Conservation (phyloP, 208 protist genomes). For the Leishmania lainsoni region DNA sequence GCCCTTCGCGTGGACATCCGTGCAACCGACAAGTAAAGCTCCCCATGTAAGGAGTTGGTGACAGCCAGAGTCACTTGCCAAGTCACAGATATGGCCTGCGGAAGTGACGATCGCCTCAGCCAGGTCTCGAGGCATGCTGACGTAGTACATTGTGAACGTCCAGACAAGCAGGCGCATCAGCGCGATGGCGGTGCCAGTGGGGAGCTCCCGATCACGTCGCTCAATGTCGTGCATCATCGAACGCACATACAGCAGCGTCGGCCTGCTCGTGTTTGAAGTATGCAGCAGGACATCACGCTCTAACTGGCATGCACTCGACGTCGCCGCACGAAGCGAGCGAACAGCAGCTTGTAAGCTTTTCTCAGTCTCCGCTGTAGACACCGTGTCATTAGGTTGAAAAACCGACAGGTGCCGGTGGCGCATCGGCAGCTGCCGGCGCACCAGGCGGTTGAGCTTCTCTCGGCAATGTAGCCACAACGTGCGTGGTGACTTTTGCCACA, state of each 20-base stretch:
- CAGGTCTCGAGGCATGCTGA: not conserved
- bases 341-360: not conserved
- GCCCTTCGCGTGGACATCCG: not conserved
- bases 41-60: conserved; percentile 9
- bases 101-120: not conserved
- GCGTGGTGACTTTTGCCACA: conserved; percentile 14
- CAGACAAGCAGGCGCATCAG: conserved; percentile 16
- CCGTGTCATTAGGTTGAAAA: not conserved
- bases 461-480: not conserved
- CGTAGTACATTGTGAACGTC: not conserved
- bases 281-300: not conserved
- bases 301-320: not conserved
- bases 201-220: not conserved
- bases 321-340: not conserved
- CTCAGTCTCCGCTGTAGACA: conserved; percentile 3
- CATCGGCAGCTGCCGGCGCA: conserved; percentile 5
- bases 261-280: not conserved
- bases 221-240: not conserved
- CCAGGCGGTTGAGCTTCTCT: not conserved
- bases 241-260: not conserved
- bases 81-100: conserved; percentile 9
- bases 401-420: conserved; percentile 7
- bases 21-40: conserved; percentile 2
- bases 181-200: conserved; percentile 22
- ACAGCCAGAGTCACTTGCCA: conserved; percentile 10